Percentiles rank a stretch among this genome's conserved stretches.
These are phyloP conservation scores for Ceriops tagal DNA, from an alignment of 345 rosid species.

Conservation along the genomic window DNA sequence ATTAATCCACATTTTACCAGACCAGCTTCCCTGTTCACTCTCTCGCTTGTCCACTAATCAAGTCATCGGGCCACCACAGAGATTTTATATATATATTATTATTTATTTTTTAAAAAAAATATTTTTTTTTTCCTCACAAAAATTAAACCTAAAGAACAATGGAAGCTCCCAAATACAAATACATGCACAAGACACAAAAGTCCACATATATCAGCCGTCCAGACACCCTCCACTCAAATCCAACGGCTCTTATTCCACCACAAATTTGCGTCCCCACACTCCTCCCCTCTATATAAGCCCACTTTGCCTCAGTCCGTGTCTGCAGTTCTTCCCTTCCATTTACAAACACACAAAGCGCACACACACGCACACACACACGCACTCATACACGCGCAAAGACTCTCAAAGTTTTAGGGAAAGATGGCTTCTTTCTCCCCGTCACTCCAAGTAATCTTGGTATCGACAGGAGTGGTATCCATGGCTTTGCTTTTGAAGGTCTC, in stretches of 20 bases:
- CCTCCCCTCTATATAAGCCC: constrained; percentile 23
- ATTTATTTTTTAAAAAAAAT: neutral
- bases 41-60: too few species aligned
- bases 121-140: neutral
- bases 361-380: neutral
- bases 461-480: constrained; percentile 30
- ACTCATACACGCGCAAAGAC: neutral
- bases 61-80: constrained; percentile 9
- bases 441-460: constrained; percentile 33
- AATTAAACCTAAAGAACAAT: neutral
- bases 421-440: constrained; percentile 21
- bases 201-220: constrained; percentile 21
- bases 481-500: constrained; percentile 32
- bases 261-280: constrained; percentile 3
- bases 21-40: too few species aligned
- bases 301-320: neutral
- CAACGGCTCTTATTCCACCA: constrained; percentile 13
- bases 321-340: neutral
- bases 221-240: neutral
- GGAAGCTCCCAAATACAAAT: neutral
- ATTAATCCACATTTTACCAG: too few species aligned
- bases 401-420: neutral
- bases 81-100: too few species aligned
- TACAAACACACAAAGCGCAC: neutral
- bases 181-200: neutral